These are phyloP conservation scores for Exidia glandulosa DNA, from an alignment of 768 basidiomycete species.

Conservation along the genomic window DNA sequence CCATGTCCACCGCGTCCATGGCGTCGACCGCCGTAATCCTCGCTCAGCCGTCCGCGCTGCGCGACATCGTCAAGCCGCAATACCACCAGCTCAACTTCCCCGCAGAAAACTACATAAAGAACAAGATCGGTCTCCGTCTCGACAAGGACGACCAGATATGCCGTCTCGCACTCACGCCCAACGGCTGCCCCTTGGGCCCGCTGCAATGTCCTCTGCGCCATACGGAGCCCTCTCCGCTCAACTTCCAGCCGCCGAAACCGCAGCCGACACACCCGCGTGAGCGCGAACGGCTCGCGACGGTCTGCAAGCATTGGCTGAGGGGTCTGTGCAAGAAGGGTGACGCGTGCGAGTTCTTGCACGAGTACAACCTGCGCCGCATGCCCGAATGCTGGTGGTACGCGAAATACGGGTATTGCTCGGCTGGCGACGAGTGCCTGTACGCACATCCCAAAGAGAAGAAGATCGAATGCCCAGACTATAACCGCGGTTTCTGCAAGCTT, in stretches of 20 bases:
- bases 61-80: constrained; percentile 72
- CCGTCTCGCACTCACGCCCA: constrained; percentile 63
- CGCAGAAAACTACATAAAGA: constrained; percentile 72
- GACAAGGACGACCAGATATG: constrained; percentile 98
- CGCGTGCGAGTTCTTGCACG: constrained; percentile 96
- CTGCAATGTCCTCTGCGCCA: constrained; percentile 86
- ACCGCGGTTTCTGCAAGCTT: constrained; percentile 88
- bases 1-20: neutral
- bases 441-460: constrained; percentile 87
- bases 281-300: constrained; percentile 74
- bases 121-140: constrained; percentile 73
- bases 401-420: constrained; percentile 94
- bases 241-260: constrained; percentile 83
- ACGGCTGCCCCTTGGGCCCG: constrained; percentile 87
- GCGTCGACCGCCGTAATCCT: neutral
- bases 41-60: constrained; percentile 16
- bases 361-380: constrained; percentile 96
- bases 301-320: constrained; percentile 98
- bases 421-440: constrained; percentile 95
- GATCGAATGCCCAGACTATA: constrained; percentile 92
- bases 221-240: constrained; percentile 74
- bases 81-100: constrained; percentile 90
- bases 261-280: constrained; percentile 75
- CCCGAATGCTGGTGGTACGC: constrained; percentile 99
- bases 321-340: constrained; percentile 98